Evolutionary conservation across 2,329 filamentous ascomycete species (phyloP).

Genomic region (Botrytis paeoniae): DNA sequence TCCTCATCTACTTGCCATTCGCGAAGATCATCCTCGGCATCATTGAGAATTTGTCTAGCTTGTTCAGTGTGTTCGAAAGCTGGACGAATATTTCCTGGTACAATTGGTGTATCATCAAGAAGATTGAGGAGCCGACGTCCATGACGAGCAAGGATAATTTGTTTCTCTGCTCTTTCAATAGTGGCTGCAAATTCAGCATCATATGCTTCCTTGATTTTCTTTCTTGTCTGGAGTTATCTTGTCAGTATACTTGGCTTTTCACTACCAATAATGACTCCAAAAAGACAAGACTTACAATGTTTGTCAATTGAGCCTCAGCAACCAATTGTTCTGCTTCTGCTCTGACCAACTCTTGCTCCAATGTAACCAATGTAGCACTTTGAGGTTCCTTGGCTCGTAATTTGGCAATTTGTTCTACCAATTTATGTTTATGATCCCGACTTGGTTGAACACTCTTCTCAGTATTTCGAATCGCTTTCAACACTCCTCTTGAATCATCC

Average conservation of each 20-base stretch:
- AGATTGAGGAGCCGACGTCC: slow-evolving; percentile 80
- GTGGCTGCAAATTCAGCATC: slow-evolving; percentile 83
- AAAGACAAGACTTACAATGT: slow-evolving; percentile 63
- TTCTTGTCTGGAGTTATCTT: slow-evolving; percentile 63
- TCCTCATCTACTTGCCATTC: slow-evolving; percentile 56
- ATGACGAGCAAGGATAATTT: slow-evolving; percentile 89
- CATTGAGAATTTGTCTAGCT: slow-evolving; percentile 83
- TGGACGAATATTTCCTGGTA: slow-evolving; percentile 76
- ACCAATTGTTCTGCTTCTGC: slow-evolving; percentile 95
- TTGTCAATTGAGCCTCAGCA: slow-evolving; percentile 93
- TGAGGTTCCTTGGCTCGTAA: slow-evolving; percentile 90
- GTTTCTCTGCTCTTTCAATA: slow-evolving; percentile 95
- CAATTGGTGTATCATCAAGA: slow-evolving; percentile 84
- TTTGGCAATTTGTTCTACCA: slow-evolving; percentile 87
- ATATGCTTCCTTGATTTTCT: slow-evolving; percentile 95
- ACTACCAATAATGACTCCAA: neutral
- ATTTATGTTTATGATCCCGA: slow-evolving; percentile 81
- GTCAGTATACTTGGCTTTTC: slow-evolving; percentile 16
- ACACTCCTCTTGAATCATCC: slow-evolving; percentile 75
- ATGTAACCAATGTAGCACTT: slow-evolving; percentile 72
- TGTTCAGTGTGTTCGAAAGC: slow-evolving; percentile 63
- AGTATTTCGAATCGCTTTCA: slow-evolving; percentile 94
- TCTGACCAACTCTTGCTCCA: slow-evolving; percentile 95
- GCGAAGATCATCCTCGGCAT: slow-evolving; percentile 84
- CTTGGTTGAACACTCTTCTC: slow-evolving; percentile 94